Evolutionary conservation across 2,329 filamentous ascomycete genomes (phyloP).

Genomic region (Coleophoma cylindrospora): DNA sequence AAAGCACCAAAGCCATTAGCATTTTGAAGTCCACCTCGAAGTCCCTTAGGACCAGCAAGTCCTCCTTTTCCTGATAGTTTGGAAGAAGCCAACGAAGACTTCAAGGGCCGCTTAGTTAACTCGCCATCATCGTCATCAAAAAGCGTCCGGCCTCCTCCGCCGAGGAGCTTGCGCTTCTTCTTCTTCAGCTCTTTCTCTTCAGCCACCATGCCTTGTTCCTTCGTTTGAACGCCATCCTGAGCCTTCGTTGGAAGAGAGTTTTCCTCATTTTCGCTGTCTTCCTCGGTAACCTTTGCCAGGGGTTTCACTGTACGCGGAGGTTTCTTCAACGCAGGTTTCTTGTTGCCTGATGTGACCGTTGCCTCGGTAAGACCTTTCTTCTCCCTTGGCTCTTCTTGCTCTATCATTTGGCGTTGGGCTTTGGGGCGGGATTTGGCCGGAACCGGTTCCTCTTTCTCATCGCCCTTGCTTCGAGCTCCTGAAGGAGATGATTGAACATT

Average conservation of each 20-base stretch:
- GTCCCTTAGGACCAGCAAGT: slow-evolving; percentile 17
- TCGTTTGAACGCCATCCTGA: slow-evolving; percentile 4
- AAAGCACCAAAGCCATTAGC: slow-evolving; percentile 50
- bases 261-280: slow-evolving; percentile 21
- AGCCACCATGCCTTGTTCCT: slow-evolving; percentile 9
- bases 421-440: slow-evolving; percentile 10
- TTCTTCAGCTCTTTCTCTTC: slow-evolving; percentile 30
- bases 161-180: slow-evolving; percentile 70
- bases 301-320: slow-evolving; percentile 17
- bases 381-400: slow-evolving; percentile 22
- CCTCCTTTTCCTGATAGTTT: slow-evolving; percentile 24
- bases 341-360: slow-evolving; percentile 25
- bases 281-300: slow-evolving; percentile 36
- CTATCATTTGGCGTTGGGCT: slow-evolving; percentile 14
- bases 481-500: neutral
- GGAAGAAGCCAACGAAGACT: slow-evolving; percentile 24
- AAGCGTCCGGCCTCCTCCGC: slow-evolving; percentile 58
- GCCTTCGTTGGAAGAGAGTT: slow-evolving; percentile 4
- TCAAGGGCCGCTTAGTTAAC: slow-evolving; percentile 29
- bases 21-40: slow-evolving; percentile 18
- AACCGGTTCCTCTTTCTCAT: slow-evolving; percentile 1
- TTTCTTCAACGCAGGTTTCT: slow-evolving; percentile 27
- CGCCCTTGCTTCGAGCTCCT: neutral
- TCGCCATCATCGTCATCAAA: slow-evolving; percentile 68
- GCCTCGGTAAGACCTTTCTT: slow-evolving; percentile 36